Percentiles rank a stretch among this genome's conserved stretches.
These are phyloP conservation scores for Saccharomycopsis oosterbeekiorum DNA, from an alignment of 805 yeast genomes.

Conservation along the genomic window DNA sequence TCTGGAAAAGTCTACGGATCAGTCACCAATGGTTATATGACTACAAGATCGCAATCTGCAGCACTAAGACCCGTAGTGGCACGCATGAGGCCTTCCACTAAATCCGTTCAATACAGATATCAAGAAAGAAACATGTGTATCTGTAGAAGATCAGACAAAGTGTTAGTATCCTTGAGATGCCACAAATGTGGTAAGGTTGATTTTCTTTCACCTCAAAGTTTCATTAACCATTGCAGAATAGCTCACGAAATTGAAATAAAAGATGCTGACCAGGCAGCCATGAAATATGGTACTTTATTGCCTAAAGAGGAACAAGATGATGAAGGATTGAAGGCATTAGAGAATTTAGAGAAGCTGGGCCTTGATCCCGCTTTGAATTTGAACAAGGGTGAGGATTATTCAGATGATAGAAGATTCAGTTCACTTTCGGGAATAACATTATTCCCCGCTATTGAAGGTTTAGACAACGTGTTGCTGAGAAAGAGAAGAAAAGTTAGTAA, in stretches of 20 bases:
- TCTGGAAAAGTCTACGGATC: constrained; percentile 12
- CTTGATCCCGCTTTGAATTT: constrained; percentile 17
- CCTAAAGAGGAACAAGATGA: constrained; percentile 49
- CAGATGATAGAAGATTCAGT: constrained; percentile 10
- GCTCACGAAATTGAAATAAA: constrained; percentile 65
- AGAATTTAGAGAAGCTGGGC: constrained; percentile 25
- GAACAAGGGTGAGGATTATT: constrained; percentile 7
- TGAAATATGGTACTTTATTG: constrained; percentile 49
- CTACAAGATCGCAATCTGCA: constrained; percentile 43
- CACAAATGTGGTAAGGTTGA: constrained; percentile 57
- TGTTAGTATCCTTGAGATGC: constrained; percentile 58
- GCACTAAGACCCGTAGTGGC: constrained; percentile 19
- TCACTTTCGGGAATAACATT: neutral
- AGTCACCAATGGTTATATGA: constrained; percentile 25
- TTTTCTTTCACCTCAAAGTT: constrained; percentile 74
- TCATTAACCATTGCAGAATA: constrained; percentile 64
- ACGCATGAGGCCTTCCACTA: constrained; percentile 19
- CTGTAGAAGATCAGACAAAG: constrained; percentile 60
- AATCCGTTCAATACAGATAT: constrained; percentile 25
- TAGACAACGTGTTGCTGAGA: neutral
- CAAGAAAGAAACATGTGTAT: constrained; percentile 36
- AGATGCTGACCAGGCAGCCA: constrained; percentile 67
- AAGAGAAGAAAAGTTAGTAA: neutral
- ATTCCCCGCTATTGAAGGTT: neutral
- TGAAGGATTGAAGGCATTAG: constrained; percentile 34